phyloP scores from a whole-genome alignment of 495 filamentous ascomycete genomes.

The Collariella sp. region DNA sequence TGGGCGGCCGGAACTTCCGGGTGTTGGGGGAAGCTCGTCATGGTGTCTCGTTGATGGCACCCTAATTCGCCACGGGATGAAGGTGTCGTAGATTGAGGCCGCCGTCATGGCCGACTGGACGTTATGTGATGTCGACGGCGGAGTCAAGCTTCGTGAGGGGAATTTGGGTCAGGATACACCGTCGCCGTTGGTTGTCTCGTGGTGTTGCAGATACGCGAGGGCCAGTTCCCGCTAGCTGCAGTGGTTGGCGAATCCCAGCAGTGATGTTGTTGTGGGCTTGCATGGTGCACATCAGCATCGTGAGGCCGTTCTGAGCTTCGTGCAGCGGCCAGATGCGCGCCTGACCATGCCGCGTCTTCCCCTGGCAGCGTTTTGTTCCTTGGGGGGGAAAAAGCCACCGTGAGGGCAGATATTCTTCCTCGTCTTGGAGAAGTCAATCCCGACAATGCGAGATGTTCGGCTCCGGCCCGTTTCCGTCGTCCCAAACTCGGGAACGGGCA shows the following conservation, averaged over 20 bases:
- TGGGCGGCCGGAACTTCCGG: too few relatives aligned
- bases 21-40: too few relatives aligned
- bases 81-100: too few relatives aligned
- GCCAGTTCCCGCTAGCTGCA: background rate
- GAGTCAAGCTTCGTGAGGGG: too few relatives aligned
- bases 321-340: conserved; percentile 10
- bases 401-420: too few relatives aligned
- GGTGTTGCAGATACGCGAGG: conserved; percentile 5
- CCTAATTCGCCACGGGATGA: too few relatives aligned
- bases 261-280: background rate
- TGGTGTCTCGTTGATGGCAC: too few relatives aligned
- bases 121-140: too few relatives aligned
- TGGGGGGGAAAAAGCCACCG: too few relatives aligned
- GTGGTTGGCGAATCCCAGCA: conserved; percentile 9
- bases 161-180: too few relatives aligned
- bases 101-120: too few relatives aligned
- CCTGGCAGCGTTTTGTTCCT: background rate
- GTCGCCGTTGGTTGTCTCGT: background rate
- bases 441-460: too few relatives aligned
- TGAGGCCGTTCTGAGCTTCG: conserved; percentile 7
- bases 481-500: background rate
- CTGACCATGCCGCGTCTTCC: conserved; percentile 18
- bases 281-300: background rate
- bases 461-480: background rate
- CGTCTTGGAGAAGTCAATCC: background rate